phyloP scores from a whole-genome alignment of 2,329 filamentous ascomycete genomes.

The Apiospora saccharicola region DNA sequence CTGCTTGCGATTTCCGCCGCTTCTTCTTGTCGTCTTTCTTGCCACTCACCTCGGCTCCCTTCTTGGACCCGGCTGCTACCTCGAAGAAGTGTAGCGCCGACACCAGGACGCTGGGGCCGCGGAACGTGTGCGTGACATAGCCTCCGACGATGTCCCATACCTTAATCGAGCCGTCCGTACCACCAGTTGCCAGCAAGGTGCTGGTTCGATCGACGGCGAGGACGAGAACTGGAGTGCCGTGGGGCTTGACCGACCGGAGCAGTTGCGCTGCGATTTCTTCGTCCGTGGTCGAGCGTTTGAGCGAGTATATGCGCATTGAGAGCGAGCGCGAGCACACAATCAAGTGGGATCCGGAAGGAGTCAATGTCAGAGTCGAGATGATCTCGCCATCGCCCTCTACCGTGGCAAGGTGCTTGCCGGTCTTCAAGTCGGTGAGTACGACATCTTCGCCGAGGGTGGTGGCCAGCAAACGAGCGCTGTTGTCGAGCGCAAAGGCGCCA shows the following conservation, averaged over 20 bases:
- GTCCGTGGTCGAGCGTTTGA: constrained; percentile 64
- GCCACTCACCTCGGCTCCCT: constrained; percentile 45
- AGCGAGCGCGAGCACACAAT: constrained; percentile 94
- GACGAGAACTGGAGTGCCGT: constrained; percentile 87
- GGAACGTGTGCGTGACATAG: constrained; percentile 93
- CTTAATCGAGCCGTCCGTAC: constrained; percentile 92
- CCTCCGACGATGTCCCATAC: constrained; percentile 94
- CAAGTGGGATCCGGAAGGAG: constrained; percentile 86
- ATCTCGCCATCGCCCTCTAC: constrained; percentile 88
- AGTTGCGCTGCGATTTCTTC: constrained; percentile 71
- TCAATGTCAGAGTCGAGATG: constrained; percentile 80
- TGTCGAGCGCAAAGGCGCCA: constrained; percentile 84
- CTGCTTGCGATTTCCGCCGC: constrained; percentile 52
- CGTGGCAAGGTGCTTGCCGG: constrained; percentile 80
- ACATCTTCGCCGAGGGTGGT: constrained; percentile 93
- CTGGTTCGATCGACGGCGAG: constrained; percentile 85
- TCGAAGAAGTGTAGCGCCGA: constrained; percentile 94
- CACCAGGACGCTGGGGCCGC: constrained; percentile 88
- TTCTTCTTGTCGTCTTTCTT: constrained; percentile 52
- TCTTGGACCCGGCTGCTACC: constrained; percentile 56
- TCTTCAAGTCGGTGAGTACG: constrained; percentile 83
- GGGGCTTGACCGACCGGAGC: constrained; percentile 84
- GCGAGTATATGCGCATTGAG: constrained; percentile 88
- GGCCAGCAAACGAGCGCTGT: constrained; percentile 81
- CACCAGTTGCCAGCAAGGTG: constrained; percentile 89